These are phyloP conservation scores for Suhomyces faveliae DNA, from an alignment of 805 yeast genomes.

Conservation along the genomic window DNA sequence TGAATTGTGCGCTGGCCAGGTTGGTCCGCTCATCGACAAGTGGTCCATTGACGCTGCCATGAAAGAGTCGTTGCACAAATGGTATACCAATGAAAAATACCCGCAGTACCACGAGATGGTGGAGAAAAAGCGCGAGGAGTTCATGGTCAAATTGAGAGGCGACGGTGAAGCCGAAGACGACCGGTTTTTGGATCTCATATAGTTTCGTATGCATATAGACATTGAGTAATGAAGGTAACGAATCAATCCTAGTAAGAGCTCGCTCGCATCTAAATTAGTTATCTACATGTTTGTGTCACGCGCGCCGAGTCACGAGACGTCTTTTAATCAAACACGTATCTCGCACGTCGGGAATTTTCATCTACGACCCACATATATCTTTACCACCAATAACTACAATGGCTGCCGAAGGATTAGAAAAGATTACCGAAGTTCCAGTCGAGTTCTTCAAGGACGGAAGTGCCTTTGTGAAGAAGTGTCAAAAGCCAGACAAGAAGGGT, in stretches of 20 bases:
- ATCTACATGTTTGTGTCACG: background rate
- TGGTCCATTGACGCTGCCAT: conserved; percentile 35
- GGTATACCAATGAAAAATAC: conserved; percentile 19
- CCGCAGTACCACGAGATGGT: conserved; percentile 21
- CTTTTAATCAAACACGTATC: conserved; percentile 7
- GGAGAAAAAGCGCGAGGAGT: conserved; percentile 24
- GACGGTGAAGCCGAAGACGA: conserved; percentile 28
- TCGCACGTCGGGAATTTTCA: conserved; percentile 6
- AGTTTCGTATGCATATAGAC: conserved; percentile 6
- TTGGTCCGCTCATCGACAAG: conserved; percentile 30
- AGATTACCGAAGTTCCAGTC: conserved; percentile 79
- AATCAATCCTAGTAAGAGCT: background rate
- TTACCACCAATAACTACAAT: conserved; percentile 17
- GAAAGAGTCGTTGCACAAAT: conserved; percentile 20
- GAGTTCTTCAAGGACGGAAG: conserved; percentile 91
- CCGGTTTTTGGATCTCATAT: conserved; percentile 31
- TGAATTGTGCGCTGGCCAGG: conserved; percentile 26
- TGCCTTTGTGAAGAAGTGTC: conserved; percentile 85
- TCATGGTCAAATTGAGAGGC: conserved; percentile 18
- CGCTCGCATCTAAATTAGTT: too few relatives aligned
- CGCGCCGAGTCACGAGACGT: background rate
- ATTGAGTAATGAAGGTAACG: background rate
- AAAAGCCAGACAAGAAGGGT: conserved; percentile 86
- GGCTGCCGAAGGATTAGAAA: conserved; percentile 66
- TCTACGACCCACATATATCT: background rate